A percentile compares a stretch with the other conserved stretches of the same genome.
Evolutionary conservation across 495 filamentous ascomycete species (phyloP).

Genomic region (Patellaria atrata): DNA sequence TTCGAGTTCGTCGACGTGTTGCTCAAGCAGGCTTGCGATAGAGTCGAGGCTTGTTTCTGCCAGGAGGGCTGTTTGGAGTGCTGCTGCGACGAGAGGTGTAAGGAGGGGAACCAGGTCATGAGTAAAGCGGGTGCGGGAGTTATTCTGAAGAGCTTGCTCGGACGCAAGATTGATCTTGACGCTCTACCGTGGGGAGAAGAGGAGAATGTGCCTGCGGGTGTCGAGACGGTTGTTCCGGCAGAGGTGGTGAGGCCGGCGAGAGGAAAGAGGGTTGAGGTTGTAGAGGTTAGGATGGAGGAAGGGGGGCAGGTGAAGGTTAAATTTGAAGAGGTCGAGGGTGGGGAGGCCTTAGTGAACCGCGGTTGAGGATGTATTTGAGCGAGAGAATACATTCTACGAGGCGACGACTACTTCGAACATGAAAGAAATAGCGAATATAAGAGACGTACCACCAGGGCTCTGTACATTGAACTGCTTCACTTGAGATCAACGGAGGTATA

Average conservation of each 20-base stretch:
- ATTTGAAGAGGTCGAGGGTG: constrained; percentile 5
- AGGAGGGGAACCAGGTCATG: constrained; percentile 82
- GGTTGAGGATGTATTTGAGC: no score
- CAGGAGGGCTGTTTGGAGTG: constrained; percentile 75
- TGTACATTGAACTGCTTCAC: no score
- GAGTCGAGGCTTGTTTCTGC: constrained; percentile 61
- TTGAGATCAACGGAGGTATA: no score
- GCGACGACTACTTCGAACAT: no score
- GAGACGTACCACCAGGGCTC: no score
- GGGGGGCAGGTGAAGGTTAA: constrained; percentile 14
- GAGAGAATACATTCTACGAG: no score
- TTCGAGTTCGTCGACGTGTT: constrained; percentile 82
- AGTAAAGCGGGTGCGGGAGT: constrained; percentile 79
- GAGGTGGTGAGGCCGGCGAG: constrained; percentile 41
- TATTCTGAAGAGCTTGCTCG: constrained; percentile 60
- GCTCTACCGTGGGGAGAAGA: constrained; percentile 69
- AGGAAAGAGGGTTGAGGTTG: constrained; percentile 30
- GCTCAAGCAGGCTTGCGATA: constrained; percentile 59
- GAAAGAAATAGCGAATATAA: no score
- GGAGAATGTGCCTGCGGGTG: constrained; percentile 46
- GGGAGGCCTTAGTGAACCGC: no score
- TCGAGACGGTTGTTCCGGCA: constrained; percentile 74
- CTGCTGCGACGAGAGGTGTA: constrained; percentile 72
- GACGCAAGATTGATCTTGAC: constrained; percentile 61
- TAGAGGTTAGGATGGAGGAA: constrained; percentile 28